Percentiles rank a stretch among this genome's conserved stretches.
Conservation (phyloP, 169 alveolate genomes). For the Plasmodium malariae region DNA sequence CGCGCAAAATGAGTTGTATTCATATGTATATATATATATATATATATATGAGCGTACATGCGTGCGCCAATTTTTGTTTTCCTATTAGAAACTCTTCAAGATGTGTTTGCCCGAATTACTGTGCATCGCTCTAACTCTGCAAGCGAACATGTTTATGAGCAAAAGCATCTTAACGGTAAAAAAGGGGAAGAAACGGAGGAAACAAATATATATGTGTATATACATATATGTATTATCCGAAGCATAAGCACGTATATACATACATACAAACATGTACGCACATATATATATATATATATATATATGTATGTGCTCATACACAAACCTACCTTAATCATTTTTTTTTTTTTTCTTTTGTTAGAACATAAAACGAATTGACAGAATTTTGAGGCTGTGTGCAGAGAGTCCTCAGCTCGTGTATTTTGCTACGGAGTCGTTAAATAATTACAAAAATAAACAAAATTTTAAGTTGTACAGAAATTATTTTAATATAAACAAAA, state of each 20-base stretch:
- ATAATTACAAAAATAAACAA: conserved; percentile 19
- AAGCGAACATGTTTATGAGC: conserved; percentile 62
- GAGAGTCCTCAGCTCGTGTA: conserved; percentile 71
- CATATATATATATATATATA: neutral
- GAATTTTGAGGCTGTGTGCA: conserved; percentile 42
- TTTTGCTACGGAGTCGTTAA: conserved; percentile 50
- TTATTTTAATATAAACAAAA: conserved; percentile 44
- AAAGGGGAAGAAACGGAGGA: neutral
- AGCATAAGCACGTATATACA: no score
- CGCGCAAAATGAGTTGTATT: no score
- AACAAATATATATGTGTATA: neutral
- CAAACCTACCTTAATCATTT: neutral
- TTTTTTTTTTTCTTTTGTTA: neutral
- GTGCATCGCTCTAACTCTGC: conserved; percentile 54
- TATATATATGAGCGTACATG: neutral
- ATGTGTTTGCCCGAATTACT: conserved; percentile 67
- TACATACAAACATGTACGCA: neutral
- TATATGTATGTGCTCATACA: neutral
- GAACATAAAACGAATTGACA: conserved; percentile 74
- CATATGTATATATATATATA: neutral
- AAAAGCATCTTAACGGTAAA: conserved; percentile 57
- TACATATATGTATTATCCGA: neutral
- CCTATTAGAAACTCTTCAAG: conserved; percentile 50
- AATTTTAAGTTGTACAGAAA: conserved; percentile 31
- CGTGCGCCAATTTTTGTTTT: neutral